A percentile compares a stretch with the other conserved stretches of the same genome.
Conservation (phyloP, 1,284 basidiomycete species). For the Dichomitus squalens region DNA sequence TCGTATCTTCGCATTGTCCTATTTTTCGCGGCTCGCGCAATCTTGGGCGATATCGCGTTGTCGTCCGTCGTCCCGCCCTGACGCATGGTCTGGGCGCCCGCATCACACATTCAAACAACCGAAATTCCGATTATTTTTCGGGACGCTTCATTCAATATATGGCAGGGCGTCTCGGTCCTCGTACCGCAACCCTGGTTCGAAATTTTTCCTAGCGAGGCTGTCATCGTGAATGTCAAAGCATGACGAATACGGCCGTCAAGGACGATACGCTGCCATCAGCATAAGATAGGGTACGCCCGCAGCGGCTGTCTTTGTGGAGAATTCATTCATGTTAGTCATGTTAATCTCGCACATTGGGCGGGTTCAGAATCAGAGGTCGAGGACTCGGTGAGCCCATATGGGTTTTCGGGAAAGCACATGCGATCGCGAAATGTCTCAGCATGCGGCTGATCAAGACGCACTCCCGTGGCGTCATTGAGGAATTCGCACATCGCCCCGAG, state of each 20-base stretch:
- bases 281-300: too few relatives aligned
- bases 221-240: background rate
- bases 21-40: constrained; percentile 4
- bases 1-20: background rate
- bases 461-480: background rate
- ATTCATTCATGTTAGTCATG: too few relatives aligned
- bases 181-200: background rate
- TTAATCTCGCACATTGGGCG: too few relatives aligned
- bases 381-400: too few relatives aligned
- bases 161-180: background rate
- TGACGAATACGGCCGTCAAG: too few relatives aligned
- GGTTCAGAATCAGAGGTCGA: too few relatives aligned
- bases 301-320: too few relatives aligned
- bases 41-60: constrained; percentile 5
- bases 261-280: too few relatives aligned
- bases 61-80: background rate
- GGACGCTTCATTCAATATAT: background rate
- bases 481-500: background rate
- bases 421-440: background rate
- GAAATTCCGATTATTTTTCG: constrained; percentile 1
- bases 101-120: constrained; percentile 7
- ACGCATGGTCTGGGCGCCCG: background rate
- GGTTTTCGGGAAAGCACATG: too few relatives aligned
- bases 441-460: background rate
- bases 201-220: background rate